Base-by-base conservation (phyloP, 1,139 yeast species). In the Kurtzmaniella quercitrusa region DNA sequence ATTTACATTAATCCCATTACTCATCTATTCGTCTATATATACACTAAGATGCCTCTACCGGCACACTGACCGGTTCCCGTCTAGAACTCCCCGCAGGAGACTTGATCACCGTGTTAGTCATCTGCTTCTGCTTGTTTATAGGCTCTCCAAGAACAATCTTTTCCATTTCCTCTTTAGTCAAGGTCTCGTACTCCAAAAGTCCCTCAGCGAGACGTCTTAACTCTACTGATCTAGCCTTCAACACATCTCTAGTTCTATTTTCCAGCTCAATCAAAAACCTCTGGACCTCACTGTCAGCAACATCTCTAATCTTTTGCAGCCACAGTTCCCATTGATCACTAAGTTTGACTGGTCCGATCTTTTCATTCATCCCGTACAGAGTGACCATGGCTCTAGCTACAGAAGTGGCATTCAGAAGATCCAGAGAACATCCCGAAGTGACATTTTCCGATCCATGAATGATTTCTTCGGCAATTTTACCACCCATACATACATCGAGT, bases 401-500 rank as follows among this genome's bases (percentile, higher is more conserved):
- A 47, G 79, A 77, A 0, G 98, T 94, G 17, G 98, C 99, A 55
- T 77, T 82, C 51, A 86, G 79, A 55, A 93, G 76, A 66, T 93
- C 99, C 14, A 94, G 84, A 1, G 95, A 85, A 68, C 98, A 91
- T 8, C 97, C 97, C 54, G 93, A 81, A 1, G 98, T 93, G 15
- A 94, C 96, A 59, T 91, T 88, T 46, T 89, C 96, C 40, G 82
- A 77, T 2, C 98, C 98, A 59, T 88, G 88, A 40, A 87, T 76
- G 74, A 89, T 73, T 62, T 91, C 97, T 69, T 93, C 99, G 27
- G 98, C 98, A 48, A 91, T 83, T 63, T 91, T 91, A 49, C 99
- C 99, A 48, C 98, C 99, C 98, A 93, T 93, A 62, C 96, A 90
- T 43, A 93, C 98, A 63, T 93, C 98, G 52, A 93, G 69, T 52